Base-by-base conservation (phyloP, 2,329 filamentous ascomycete genomes). In the Podosphaera xanthii region DNA sequence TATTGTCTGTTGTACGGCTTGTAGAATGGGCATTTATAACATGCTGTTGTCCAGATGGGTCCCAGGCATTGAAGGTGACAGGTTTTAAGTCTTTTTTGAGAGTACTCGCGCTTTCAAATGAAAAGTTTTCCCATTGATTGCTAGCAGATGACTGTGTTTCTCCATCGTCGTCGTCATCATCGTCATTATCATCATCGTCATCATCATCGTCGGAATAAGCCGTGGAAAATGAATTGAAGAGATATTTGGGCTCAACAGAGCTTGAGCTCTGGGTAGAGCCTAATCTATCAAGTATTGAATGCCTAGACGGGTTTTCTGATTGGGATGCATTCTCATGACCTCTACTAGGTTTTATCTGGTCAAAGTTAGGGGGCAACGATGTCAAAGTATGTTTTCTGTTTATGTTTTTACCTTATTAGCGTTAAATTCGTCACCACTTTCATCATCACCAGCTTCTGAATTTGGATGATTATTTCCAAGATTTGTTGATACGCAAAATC, bases 51-150 rank as follows among this genome's bases (percentile, higher is more conserved):
- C 63, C 64, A 33, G 33, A 46, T 8, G 60, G 44, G 46, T 64
- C 63, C 44, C 58, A 64, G 2, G 57, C 61, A 54, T 60, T 65
- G n/a, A 59, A 65, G 1, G n/a, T 31, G 4, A 59, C 53, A 12
- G 56, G 12, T 14, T 35, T 38, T 52, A 22, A 33, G 22, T 35
- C 33, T 52, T 31, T 4, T 31, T 9, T 10, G 40, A 9, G 53
- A 1, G 9, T 57, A 3, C 31, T 40, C 34, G 12, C 5, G 40
- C 5, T 34, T 50, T 44, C 36, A 14, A 22, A 22, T 34, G 35
- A 61, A 22, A 36, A 60, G 36, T 48, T 55, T 40, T 65, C 61
- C 35, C 62, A 63, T 8, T 58, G 57, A 35, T 66, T 65, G 42
- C 63, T 67, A 6, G 53, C 53, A 30, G 63, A 63, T 2, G 63